Conservation (phyloP, 257 asterid species). For the Nicotiana undulata region DNA sequence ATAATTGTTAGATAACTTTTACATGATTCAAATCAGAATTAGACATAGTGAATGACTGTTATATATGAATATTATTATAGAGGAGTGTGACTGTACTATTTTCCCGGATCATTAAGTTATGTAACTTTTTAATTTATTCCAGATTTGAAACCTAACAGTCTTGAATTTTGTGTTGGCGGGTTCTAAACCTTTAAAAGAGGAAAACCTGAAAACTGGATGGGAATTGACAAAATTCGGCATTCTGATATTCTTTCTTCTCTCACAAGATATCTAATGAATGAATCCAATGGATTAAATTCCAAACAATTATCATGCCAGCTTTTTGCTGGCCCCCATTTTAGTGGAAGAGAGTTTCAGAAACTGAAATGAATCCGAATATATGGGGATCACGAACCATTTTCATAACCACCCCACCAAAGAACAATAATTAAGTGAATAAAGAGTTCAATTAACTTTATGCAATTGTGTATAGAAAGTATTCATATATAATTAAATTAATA, state of each 20-base stretch:
- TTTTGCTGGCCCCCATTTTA: constrained; percentile 20
- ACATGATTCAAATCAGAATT: no score
- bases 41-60: no score
- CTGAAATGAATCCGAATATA: constrained; percentile 16
- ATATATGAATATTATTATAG: no score
- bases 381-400: not conserved
- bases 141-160: no score
- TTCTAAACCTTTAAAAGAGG: not conserved
- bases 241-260: not conserved
- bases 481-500: no score
- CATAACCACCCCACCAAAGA: not conserved
- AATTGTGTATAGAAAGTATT: no score
- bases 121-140: not conserved
- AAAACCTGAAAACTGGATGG: not conserved
- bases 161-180: not conserved
- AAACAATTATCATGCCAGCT: constrained; percentile 25
- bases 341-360: constrained; percentile 30
- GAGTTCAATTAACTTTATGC: not conserved
- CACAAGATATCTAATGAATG: not conserved
- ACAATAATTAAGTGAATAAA: not conserved
- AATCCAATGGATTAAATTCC: constrained; percentile 14
- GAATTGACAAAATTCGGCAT: not conserved
- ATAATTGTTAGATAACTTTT: no score
- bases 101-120: not conserved
- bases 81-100: not conserved